These are phyloP conservation scores for Monocercomonoides exilis DNA, from an alignment of 78 protist genomes.

Conservation along the genomic window DNA sequence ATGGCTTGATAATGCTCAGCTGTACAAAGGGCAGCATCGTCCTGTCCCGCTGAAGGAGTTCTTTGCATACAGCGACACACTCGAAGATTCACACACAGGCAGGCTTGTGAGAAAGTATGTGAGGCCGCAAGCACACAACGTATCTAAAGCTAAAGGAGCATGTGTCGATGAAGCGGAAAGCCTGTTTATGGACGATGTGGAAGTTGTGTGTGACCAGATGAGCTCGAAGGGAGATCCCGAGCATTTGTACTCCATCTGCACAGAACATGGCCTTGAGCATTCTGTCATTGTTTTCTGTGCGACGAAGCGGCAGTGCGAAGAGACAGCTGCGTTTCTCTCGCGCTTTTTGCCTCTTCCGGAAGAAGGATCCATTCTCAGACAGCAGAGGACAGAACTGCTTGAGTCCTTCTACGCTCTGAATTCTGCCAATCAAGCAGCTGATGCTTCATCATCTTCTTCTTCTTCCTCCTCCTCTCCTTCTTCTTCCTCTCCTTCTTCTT, in stretches of 20 bases:
- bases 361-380: neutral
- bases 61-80: neutral
- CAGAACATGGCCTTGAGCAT: neutral
- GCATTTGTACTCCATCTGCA: neutral
- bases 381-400: neutral
- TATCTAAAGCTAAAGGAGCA: neutral
- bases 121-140: neutral
- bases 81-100: neutral
- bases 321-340: neutral
- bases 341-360: neutral
- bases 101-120: neutral
- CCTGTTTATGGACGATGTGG: neutral
- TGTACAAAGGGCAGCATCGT: constrained; percentile 13
- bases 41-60: constrained; percentile 36
- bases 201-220: neutral
- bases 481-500: neutral
- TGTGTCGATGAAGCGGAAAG: too few species aligned
- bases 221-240: neutral
- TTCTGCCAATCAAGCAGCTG: neutral
- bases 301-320: constrained; percentile 18
- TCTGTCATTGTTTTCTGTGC: constrained; percentile 29
- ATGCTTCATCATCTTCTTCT: neutral
- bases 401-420: neutral
- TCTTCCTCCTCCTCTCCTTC: neutral
- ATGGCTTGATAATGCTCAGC: constrained; percentile 34